Conservation (phyloP, 2,329 filamentous ascomycete species). For the Endocalyx cinctus region DNA sequence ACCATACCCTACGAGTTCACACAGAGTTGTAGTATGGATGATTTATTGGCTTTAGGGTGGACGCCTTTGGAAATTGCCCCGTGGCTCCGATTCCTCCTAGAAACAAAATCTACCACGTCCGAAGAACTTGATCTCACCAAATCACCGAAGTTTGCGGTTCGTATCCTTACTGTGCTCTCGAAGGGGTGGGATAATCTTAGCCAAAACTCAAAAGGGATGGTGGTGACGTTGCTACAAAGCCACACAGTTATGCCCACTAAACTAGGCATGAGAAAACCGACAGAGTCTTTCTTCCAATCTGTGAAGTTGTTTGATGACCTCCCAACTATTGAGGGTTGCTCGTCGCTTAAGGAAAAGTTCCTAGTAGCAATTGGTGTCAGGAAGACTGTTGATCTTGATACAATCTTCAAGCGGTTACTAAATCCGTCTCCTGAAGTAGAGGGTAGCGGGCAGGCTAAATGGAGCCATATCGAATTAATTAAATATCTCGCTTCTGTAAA, state of each 20-base stretch:
- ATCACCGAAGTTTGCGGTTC: conserved; percentile 68
- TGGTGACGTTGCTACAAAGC: conserved; percentile 60
- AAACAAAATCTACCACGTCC: conserved; percentile 54
- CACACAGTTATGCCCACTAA: conserved; percentile 85
- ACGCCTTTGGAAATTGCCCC: conserved; percentile 75
- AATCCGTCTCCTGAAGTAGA: conserved; percentile 49
- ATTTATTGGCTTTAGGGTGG: conserved; percentile 83
- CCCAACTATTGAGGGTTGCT: conserved; percentile 71
- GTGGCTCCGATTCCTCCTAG: conserved; percentile 81
- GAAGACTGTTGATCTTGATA: conserved; percentile 90
- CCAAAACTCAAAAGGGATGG: conserved; percentile 57
- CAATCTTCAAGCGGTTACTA: conserved; percentile 85
- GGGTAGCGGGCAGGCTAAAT: conserved; percentile 56
- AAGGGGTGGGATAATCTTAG: conserved; percentile 86
- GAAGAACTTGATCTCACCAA: conserved; percentile 66
- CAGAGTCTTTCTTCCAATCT: conserved; percentile 86
- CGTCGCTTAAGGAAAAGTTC: conserved; percentile 86
- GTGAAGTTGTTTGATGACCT: conserved; percentile 95
- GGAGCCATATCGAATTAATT: conserved; percentile 92
- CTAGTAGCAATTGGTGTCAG: conserved; percentile 78
- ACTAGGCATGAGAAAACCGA: conserved; percentile 78
- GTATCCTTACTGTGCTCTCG: conserved; percentile 74
- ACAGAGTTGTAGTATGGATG: conserved; percentile 57
- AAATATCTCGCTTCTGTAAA: conserved; percentile 89
- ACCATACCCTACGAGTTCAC: conserved; percentile 86